Base-by-base conservation (phyloP, 169 alveolate genomes). In the Plasmodium ovale region DNA sequence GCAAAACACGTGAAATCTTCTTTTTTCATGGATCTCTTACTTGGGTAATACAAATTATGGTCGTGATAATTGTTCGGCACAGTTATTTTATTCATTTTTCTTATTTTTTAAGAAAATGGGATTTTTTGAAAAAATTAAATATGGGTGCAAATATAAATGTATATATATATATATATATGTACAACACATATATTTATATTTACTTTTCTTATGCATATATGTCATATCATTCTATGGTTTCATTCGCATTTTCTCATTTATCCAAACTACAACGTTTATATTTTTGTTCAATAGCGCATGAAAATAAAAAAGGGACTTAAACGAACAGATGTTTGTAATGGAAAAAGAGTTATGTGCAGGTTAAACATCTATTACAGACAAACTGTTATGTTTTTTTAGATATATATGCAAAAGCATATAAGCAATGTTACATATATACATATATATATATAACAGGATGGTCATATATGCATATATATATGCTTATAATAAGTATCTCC, bases 71-170 rank as follows among this genome's bases (percentile, higher is more conserved):
- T 33, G 16, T 77, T 51, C 10, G 74, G 56, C 54, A 60, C 31
- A 39, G 88, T 77, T 21, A 60, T 77, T 62, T 77, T 77, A 77
- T 77, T 60, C 88, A 77, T 77, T 77, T 42, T 77, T 60, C 47
- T 3, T 5, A 47, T 47, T 59, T 59, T 25, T 58, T 58, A 19
- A 58, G 14, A 10, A 58, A 19, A 14, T 25, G 31, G 25, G 10
- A 19, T 21, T 58, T 4, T 58, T 19, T 12, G n/a, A 44, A 19
- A 19, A 25, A 58, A 19, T n/a, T 47, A 21, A 5, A 47, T 47
- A 47, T 47, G 56, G 0, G 2, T 21, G 16, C 9, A 47, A 47
- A 47, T 21, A 6, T 47, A 42, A 10, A 42, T 42, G 53, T n/a
- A 42, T 42, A 42, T 42, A 42, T n/a, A 42, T 42, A 47, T 47